Percentiles rank a stretch among this genome's conserved stretches.
Conservation (phyloP, 2,329 filamentous ascomycete species). For the Metarhizium album region DNA sequence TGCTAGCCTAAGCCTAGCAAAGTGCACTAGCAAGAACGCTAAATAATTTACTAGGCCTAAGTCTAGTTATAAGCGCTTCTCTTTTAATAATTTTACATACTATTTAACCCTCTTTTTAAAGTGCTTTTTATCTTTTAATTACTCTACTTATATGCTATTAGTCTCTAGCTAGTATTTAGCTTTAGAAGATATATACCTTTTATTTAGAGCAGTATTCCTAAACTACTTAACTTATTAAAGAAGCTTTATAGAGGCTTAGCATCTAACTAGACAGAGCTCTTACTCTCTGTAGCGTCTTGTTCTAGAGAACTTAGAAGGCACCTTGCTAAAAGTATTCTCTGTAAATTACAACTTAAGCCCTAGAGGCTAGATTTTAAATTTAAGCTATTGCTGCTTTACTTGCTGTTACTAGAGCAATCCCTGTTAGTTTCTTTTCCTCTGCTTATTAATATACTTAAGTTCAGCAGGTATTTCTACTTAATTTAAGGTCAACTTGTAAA, state of each 20-base stretch:
- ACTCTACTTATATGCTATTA: slow-evolving; percentile 1
- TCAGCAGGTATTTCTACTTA: slow-evolving; percentile 2
- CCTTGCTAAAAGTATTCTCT: slow-evolving; percentile 1
- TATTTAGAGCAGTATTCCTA: slow-evolving; percentile 1
- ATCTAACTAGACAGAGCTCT: not conserved
- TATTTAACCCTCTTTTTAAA: slow-evolving; percentile 2
- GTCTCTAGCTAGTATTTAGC: slow-evolving; percentile 2
- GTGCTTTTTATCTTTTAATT: slow-evolving; percentile 2
- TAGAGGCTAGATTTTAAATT: slow-evolving; percentile 1
- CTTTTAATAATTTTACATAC: slow-evolving; percentile 1
- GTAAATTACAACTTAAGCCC: slow-evolving; percentile 2
- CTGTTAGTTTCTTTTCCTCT: slow-evolving; percentile 4
- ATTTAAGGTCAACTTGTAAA: slow-evolving; percentile 1
- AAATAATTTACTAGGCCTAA: not conserved
- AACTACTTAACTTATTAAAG: slow-evolving; percentile 2
- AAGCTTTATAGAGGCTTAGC: not conserved
- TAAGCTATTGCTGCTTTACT: slow-evolving; percentile 4
- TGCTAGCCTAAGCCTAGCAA: too few relatives aligned
- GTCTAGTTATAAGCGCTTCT: slow-evolving; percentile 1
- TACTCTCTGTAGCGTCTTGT: slow-evolving; percentile 1
- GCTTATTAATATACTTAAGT: slow-evolving; percentile 6
- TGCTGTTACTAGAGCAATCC: slow-evolving; percentile 1
- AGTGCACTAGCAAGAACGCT: too few relatives aligned
- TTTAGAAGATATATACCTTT: slow-evolving; percentile 2
- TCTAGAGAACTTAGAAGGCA: not conserved